Evolutionary conservation across 306 rosid species (phyloP), one percentile per base, ranked within the genome.

Genomic region (Casuarina glauca): DNA sequence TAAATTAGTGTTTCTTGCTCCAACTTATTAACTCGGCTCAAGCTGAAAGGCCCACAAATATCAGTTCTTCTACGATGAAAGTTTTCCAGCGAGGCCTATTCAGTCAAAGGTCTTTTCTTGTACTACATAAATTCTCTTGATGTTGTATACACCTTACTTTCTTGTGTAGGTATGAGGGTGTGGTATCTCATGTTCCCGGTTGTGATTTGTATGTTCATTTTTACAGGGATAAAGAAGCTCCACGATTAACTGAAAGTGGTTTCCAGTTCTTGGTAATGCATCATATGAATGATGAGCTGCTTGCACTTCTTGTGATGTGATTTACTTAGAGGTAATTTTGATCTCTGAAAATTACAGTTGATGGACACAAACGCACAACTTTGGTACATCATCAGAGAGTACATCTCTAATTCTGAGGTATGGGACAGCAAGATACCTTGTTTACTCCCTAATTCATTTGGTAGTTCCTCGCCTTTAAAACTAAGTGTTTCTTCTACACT

Each of bases 321-420:
- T 78, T 82, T 82, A 76, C 75, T 73, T 73, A 76, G 78, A 74
- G 64, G 75, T 55, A 62, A 79, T 42, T 75, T 73, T 85, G 58
- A 82, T 81, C 60, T 78, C 50, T 82, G 82, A 82, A 74, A 78
- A 81, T 83, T 49, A 51, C 91, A 95, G 99, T 85, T 95, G 83
- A 92, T 92, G 97, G 97, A 95, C 84, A 95, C 94, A 84, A 95
- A 90, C 80, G 99, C 97, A 49, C 99, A 95, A 74, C 96, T 95
- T 73, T 93, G 99, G 99, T 93, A 92, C 82, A 91, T 93, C 87
- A 92, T 95, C 83, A 91, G 97, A 84, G 99, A 95, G 78, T 95
- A 95, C 76, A 95, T 95, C 78, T 86, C 97, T 76, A 95, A 91
- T 85, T 88, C 99, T 3, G 97, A 95, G 97, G 99, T 95, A 84